A percentile compares a stretch with the other conserved stretches of the same genome.
Conservation (phyloP, 352 stramenopile species). For the Globisporangium takayamanum region DNA sequence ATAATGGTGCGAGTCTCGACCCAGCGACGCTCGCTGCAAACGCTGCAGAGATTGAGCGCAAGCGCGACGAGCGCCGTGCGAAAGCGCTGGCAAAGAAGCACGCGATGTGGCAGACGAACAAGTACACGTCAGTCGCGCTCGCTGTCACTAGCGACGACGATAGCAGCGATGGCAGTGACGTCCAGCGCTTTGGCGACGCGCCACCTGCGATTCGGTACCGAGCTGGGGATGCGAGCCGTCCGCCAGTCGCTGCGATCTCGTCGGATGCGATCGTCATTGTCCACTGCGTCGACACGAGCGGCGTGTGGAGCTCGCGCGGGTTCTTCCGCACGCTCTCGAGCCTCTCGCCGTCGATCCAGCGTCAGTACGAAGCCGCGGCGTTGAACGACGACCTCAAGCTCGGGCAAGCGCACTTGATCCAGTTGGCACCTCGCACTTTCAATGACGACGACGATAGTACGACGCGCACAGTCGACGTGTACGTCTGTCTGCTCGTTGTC, state of each 20-base stretch:
- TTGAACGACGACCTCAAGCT: conserved; percentile 65
- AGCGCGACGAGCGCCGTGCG: conserved; percentile 35
- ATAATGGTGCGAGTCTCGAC: conserved; percentile 10
- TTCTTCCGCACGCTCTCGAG: conserved; percentile 61
- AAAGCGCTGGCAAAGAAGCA: conserved; percentile 41
- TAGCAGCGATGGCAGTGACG: background rate
- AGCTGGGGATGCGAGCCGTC: conserved; percentile 52
- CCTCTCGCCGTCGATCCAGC: conserved; percentile 44
- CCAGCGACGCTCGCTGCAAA: conserved; percentile 20
- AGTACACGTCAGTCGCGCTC: conserved; percentile 52
- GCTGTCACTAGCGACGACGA: background rate
- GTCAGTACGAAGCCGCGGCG: conserved; percentile 53
- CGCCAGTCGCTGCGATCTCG: conserved; percentile 16
- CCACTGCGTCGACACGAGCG: conserved; percentile 75
- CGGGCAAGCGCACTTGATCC: conserved; percentile 62
- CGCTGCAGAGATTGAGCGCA: conserved; percentile 33
- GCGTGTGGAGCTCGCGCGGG: conserved; percentile 61
- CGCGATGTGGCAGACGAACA: conserved; percentile 48
- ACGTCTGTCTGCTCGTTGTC: conserved; percentile 66
- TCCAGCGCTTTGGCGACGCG: conserved; percentile 3
- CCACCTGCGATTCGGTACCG: conserved; percentile 31
- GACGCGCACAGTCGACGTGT: conserved; percentile 17
- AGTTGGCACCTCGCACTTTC: conserved; percentile 14
- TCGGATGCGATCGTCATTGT: conserved; percentile 39
- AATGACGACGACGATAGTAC: background rate